Base-by-base conservation (phyloP, 345 rosid species). In the Hevea brasiliensis region DNA sequence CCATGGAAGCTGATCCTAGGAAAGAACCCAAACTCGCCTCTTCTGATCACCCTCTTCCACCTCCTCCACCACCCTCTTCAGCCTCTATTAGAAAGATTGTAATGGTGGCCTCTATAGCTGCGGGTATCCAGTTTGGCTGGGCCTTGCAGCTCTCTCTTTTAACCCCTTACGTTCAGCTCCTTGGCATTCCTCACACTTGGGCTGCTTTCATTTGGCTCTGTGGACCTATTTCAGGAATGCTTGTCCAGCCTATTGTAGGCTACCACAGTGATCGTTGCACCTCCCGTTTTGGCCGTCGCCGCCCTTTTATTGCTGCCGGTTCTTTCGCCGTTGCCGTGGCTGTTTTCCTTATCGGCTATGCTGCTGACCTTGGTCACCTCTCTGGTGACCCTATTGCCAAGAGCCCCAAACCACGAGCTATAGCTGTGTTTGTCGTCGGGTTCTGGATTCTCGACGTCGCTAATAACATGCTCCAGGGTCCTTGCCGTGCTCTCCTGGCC, bases 81-180 rank as follows among this genome's bases (percentile, higher is more conserved):
- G 45, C 57, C 63, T 77, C 82, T 1, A 18, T 84, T n/a, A 72
- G 79, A 74, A 86, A 92, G 82, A 87, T 86, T 59, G 74, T 90
- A 42, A 37, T 79, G 57, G 95, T 94, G 18, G 81, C 98, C 3
- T 81, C 98, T 2, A 86, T 94, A 4, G 98, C 95, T 0, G 95
- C 95, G 11, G 98, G 98, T 7, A 69, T 94, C 54, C 97, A 94
- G 74, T 94, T 94, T 77, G 97, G 98, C 0, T 94, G 98, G 98
- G 97, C 98, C 5, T 73, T 94, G 1, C 98, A 94, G 72, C 88
- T 94, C 12, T 94, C 97, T 17, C 81, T 94, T 0, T 63, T 94
- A 37, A 94, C 98, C n/a, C 98, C 97, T 0, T 94, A 94, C 71
- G 93, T 90, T 3, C 98, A 94, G 67, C 86, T 85, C 35, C 83